Evolutionary conservation across 1,139 yeast species (phyloP).

Genomic region (Pichia sp.): DNA sequence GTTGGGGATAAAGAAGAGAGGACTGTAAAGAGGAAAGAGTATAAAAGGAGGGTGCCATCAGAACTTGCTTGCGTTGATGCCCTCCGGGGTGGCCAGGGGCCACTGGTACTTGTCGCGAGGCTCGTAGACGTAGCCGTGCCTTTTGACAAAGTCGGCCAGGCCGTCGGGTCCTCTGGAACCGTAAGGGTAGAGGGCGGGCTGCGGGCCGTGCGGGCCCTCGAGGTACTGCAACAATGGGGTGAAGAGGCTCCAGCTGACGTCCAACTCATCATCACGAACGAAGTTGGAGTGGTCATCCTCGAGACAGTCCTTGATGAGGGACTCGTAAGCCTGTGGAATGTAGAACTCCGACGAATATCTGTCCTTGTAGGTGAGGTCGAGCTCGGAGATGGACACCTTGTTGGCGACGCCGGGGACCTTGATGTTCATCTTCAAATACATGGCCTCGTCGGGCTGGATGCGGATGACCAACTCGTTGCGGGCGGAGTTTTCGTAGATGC

Average conservation of each 20-base stretch:
- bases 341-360: constrained; percentile 77
- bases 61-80: constrained; percentile 26
- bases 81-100: constrained; percentile 69
- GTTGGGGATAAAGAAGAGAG: no score
- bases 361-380: constrained; percentile 78
- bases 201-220: constrained; percentile 65
- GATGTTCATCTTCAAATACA: constrained; percentile 85
- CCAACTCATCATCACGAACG: constrained; percentile 97
- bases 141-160: constrained; percentile 55
- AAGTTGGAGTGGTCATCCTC: constrained; percentile 94
- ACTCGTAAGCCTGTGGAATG: constrained; percentile 98
- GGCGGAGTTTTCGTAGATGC: constrained; percentile 76
- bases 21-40: background rate
- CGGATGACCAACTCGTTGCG: constrained; percentile 92
- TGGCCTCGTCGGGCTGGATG: constrained; percentile 92
- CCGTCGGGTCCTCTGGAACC: constrained; percentile 87
- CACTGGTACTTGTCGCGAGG: constrained; percentile 62
- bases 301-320: constrained; percentile 84
- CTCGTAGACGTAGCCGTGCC: constrained; percentile 67
- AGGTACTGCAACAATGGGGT: constrained; percentile 82
- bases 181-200: constrained; percentile 67
- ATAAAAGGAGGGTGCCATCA: constrained; percentile 4
- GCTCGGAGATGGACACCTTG: constrained; percentile 77
- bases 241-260: constrained; percentile 86
- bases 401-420: constrained; percentile 90